Conservation (phyloP, 2,329 filamentous ascomycete genomes). For the Arthroderma sp. region DNA sequence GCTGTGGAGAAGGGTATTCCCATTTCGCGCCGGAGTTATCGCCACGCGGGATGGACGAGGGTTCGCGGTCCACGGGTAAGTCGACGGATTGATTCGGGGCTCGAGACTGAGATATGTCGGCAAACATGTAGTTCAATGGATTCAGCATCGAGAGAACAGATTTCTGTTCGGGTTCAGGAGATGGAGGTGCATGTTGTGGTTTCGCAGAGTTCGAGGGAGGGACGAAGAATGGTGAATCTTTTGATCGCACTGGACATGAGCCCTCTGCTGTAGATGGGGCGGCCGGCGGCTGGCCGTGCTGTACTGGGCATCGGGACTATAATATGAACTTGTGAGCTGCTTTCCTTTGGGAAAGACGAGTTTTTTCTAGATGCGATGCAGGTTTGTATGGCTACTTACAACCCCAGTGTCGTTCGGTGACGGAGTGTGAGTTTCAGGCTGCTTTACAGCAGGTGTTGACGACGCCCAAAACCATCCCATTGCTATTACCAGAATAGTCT, state of each 20-base stretch:
- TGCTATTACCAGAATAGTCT: slow-evolving; percentile 10
- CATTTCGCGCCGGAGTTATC: slow-evolving; percentile 62
- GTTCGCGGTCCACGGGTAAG: slow-evolving; percentile 69
- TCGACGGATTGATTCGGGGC: slow-evolving; percentile 59
- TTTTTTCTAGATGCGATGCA: slow-evolving; percentile 12
- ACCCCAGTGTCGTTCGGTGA: background rate
- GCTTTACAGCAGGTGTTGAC: slow-evolving; percentile 37
- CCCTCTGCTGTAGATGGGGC: slow-evolving; percentile 21
- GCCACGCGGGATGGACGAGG: slow-evolving; percentile 82
- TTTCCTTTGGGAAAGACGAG: background rate
- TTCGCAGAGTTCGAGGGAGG: slow-evolving; percentile 22
- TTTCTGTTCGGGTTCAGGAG: slow-evolving; percentile 23
- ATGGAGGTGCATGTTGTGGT: slow-evolving; percentile 19
- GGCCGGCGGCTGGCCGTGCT: slow-evolving; percentile 32
- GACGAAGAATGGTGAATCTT: slow-evolving; percentile 38
- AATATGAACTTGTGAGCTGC: slow-evolving; percentile 8
- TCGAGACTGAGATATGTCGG: slow-evolving; percentile 66
- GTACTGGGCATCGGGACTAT: slow-evolving; percentile 60
- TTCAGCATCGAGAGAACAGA: slow-evolving; percentile 56
- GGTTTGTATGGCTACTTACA: too few species aligned
- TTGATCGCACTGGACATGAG: slow-evolving; percentile 38
- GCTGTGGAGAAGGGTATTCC: slow-evolving; percentile 97
- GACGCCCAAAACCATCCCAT: slow-evolving; percentile 68
- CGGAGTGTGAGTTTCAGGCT: slow-evolving; percentile 24
- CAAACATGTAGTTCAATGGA: slow-evolving; percentile 92